phyloP scores from a whole-genome alignment of 2,329 filamentous ascomycete species.

The Scedosporium aurantiacum region DNA sequence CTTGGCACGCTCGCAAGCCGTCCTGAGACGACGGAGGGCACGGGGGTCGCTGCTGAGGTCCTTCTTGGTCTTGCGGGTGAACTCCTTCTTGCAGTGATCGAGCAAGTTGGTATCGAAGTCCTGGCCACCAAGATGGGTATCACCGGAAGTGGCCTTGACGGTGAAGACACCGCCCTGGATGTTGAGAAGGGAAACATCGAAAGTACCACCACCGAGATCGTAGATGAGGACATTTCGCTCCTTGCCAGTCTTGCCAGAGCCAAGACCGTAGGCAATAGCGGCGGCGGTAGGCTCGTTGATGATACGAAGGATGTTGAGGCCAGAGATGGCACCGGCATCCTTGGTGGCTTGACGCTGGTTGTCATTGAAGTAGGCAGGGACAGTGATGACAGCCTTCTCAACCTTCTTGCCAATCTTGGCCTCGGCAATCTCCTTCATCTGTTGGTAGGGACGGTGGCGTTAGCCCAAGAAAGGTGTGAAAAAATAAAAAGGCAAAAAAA shows the following conservation, averaged over 20 bases:
- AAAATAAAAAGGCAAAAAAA: slow-evolving; percentile 5
- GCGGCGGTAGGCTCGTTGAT: slow-evolving; percentile 99
- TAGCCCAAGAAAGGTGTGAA: not conserved
- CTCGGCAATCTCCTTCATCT: slow-evolving; percentile 99
- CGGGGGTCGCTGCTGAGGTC: slow-evolving; percentile 74
- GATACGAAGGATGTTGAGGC: slow-evolving; percentile 97
- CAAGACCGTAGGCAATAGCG: slow-evolving; percentile 96
- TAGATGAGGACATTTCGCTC: slow-evolving; percentile 99
- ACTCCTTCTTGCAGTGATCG: slow-evolving; percentile 95
- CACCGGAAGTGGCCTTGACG: slow-evolving; percentile 95
- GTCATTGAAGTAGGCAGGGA: slow-evolving; percentile 99
- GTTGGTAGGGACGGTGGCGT: slow-evolving; percentile 12
- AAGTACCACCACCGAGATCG: slow-evolving; percentile 99
- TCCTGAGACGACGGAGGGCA: slow-evolving; percentile 89
- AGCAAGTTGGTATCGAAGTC: slow-evolving; percentile 96
- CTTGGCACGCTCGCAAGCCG: slow-evolving; percentile 99
- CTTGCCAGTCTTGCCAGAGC: slow-evolving; percentile 88
- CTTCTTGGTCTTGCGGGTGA: slow-evolving; percentile 71
- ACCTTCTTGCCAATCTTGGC: slow-evolving; percentile 98
- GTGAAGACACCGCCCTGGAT: slow-evolving; percentile 99
- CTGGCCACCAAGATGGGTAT: slow-evolving; percentile 90
- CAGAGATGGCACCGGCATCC: slow-evolving; percentile 95
- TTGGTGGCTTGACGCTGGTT: slow-evolving; percentile 99
- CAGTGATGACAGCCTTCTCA: slow-evolving; percentile 97
- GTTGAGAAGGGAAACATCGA: slow-evolving; percentile 98